Evolutionary conservation across 2,329 filamentous ascomycete genomes (phyloP).

Genomic region (Botrytis aclada): DNA sequence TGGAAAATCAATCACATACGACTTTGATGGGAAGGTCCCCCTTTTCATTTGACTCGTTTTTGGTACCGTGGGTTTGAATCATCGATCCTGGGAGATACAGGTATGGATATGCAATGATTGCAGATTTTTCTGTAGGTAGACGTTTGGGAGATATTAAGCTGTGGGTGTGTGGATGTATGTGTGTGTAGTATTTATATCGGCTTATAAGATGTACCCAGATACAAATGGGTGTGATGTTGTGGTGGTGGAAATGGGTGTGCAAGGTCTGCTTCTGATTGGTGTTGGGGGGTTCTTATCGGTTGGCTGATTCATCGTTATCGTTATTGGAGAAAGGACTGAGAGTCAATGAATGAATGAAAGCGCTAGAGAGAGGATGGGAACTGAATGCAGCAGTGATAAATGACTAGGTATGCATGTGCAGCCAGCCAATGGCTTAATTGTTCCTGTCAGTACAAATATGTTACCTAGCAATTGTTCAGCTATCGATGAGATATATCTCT

Average conservation of each 20-base stretch:
- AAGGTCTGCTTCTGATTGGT: not conserved
- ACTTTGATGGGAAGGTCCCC: not conserved
- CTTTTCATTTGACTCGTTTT: not conserved
- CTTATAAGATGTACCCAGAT: not conserved
- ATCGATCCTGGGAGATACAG: not conserved
- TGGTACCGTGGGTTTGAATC: not conserved
- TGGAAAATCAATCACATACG: not conserved
- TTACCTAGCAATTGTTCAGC: not conserved
- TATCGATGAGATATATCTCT: too few relatives aligned
- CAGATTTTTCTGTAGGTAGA: not conserved
- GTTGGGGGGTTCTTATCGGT: not conserved
- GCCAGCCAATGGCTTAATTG: not conserved
- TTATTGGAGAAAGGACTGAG: not conserved
- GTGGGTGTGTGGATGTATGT: not conserved
- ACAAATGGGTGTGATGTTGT: not conserved
- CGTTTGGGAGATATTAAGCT: not conserved
- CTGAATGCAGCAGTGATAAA: not conserved
- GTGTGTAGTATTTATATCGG: not conserved
- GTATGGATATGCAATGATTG: not conserved
- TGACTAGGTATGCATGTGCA: not conserved
- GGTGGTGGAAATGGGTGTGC: not conserved
- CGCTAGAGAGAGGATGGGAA: not conserved
- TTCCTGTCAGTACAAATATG: not conserved
- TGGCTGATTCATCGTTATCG: conserved; percentile 5
- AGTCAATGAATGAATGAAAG: not conserved